A percentile compares a stretch with the other conserved stretches of the same genome.
Conservation (phyloP, 2,329 filamentous ascomycete species). For the Cladosporium cucumerinum region DNA sequence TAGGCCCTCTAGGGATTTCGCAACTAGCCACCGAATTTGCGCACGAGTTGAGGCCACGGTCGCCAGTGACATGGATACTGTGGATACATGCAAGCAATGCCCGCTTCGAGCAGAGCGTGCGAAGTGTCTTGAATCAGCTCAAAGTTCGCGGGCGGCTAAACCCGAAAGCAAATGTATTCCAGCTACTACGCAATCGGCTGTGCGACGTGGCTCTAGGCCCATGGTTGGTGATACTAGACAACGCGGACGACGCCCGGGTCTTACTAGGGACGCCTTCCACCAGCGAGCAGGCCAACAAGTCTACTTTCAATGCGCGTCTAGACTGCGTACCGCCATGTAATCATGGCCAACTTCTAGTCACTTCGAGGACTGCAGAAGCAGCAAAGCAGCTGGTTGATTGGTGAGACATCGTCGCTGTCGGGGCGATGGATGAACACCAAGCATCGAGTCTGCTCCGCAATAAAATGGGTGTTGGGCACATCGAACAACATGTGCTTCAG, state of each 20-base stretch:
- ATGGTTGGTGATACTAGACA: constrained; percentile 7
- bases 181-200: constrained; percentile 24
- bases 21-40: constrained; percentile 28
- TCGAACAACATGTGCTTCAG: not conserved
- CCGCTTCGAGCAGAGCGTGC: constrained; percentile 25
- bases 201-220: constrained; percentile 15
- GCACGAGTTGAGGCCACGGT: constrained; percentile 12
- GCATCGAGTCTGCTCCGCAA: not conserved
- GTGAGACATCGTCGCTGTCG: not conserved
- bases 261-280: not conserved
- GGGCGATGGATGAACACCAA: not conserved
- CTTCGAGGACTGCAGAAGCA: not conserved
- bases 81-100: constrained; percentile 28
- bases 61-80: constrained; percentile 24
- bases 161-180: constrained; percentile 21
- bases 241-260: not conserved
- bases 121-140: constrained; percentile 17
- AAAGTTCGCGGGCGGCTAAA: constrained; percentile 20
- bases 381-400: not conserved
- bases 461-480: not conserved
- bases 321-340: not conserved
- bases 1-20: not conserved
- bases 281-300: not conserved
- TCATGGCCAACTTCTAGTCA: not conserved
- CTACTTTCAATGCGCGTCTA: not conserved